Conservation (phyloP, 2,329 filamentous ascomycete species). For the Talaromyces sp. region DNA sequence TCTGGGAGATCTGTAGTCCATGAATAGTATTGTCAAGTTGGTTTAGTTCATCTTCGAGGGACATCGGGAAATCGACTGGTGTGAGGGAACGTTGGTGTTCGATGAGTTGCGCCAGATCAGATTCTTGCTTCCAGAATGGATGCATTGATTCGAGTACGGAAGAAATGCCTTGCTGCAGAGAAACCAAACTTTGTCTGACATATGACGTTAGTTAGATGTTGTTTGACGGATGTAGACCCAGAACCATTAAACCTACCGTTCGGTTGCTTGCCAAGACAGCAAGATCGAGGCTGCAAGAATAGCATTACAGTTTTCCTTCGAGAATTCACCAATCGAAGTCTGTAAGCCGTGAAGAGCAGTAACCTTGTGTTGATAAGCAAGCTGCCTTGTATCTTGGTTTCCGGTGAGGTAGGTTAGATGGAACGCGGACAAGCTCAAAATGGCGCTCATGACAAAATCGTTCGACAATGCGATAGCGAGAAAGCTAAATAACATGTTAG, state of each 20-base stretch:
- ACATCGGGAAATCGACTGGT: conserved; percentile 37
- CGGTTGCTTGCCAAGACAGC: conserved; percentile 92
- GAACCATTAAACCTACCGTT: conserved; percentile 70
- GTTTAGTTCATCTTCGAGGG: conserved; percentile 67
- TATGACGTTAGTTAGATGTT: conserved; percentile 38
- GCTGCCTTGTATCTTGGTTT: conserved; percentile 80
- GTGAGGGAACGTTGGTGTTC: conserved; percentile 45
- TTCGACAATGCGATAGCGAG: conserved; percentile 80
- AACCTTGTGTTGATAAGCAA: conserved; percentile 86
- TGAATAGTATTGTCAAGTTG: conserved; percentile 68
- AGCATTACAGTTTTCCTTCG: conserved; percentile 82
- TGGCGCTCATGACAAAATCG: conserved; percentile 89
- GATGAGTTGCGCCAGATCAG: conserved; percentile 57
- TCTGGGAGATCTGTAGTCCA: conserved; percentile 61
- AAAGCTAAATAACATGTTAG: conserved; percentile 58
- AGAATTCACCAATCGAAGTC: conserved; percentile 83
- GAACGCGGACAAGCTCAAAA: conserved; percentile 91
- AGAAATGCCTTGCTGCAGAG: conserved; percentile 86
- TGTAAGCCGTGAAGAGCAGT: conserved; percentile 85
- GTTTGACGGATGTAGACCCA: not conserved
- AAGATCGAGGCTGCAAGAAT: conserved; percentile 89
- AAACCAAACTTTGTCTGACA: conserved; percentile 84
- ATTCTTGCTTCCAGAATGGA: conserved; percentile 80
- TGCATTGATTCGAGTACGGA: conserved; percentile 92
- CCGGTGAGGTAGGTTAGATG: conserved; percentile 89